phyloP scores from a whole-genome alignment of 2,329 filamentous ascomycete genomes.

The Nemania abortiva region DNA sequence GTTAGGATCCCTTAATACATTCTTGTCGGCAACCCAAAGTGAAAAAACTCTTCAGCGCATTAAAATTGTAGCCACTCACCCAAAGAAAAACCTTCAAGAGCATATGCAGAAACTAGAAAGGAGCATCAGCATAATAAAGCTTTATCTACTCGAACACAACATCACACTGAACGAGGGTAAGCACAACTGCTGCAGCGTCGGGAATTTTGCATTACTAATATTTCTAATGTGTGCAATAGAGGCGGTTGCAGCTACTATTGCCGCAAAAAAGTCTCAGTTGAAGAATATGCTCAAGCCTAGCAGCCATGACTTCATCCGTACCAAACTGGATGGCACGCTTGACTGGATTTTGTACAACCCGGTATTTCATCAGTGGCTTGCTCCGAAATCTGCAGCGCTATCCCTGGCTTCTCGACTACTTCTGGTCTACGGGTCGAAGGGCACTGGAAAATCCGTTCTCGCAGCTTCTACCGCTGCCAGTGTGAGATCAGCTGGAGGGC shows the following conservation, averaged over 20 bases:
- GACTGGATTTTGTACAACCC: slow-evolving; percentile 8
- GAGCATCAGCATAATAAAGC: slow-evolving; percentile 2
- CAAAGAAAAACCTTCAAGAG: slow-evolving; percentile 6
- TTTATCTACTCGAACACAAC: slow-evolving; percentile 1
- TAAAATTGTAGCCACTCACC: neutral
- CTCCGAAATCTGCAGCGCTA: neutral
- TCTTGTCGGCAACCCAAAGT: neutral
- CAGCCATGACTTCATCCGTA: slow-evolving; percentile 10
- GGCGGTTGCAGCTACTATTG: neutral
- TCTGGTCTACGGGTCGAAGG: slow-evolving; percentile 9
- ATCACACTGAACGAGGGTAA: neutral
- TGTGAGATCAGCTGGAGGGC: neutral
- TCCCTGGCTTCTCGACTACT: neutral
- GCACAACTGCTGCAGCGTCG: neutral
- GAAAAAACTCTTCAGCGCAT: slow-evolving; percentile 1
- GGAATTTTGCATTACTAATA: neutral
- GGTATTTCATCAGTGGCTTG: neutral
- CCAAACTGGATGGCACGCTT: slow-evolving; percentile 8
- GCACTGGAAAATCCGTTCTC: slow-evolving; percentile 10
- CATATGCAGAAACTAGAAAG: neutral
- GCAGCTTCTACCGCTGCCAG: neutral
- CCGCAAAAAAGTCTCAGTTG: slow-evolving; percentile 4
- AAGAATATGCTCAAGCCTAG: neutral
- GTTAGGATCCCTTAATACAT: neutral
- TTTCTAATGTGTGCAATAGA: neutral